These are phyloP conservation scores for Trametes punicea DNA, from an alignment of 768 basidiomycete species.

Conservation along the genomic window DNA sequence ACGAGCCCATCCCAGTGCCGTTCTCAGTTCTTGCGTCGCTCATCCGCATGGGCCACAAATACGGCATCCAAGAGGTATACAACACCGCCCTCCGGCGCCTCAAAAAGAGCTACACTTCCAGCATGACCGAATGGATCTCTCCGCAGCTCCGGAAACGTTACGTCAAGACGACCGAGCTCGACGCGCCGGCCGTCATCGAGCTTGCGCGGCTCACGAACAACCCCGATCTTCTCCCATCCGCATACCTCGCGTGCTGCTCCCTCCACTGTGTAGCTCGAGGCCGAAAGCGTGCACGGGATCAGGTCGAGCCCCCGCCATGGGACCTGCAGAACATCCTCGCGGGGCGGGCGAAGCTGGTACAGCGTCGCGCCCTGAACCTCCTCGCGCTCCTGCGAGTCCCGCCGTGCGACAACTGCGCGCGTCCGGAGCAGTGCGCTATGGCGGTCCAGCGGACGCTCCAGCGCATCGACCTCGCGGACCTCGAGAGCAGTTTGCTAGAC, in stretches of 20 bases:
- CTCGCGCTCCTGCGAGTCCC: not conserved
- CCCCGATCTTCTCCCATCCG: not conserved
- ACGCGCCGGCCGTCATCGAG: not conserved
- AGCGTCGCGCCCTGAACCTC: not conserved
- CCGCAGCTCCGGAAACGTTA: not conserved
- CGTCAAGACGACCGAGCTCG: not conserved
- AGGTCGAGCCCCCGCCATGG: not conserved
- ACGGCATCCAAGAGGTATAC: not conserved
- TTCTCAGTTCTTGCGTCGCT: not conserved
- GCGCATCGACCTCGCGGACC: not conserved
- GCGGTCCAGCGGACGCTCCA: not conserved
- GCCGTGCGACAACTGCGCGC: not conserved
- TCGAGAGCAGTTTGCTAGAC: not conserved
- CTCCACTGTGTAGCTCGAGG: not conserved
- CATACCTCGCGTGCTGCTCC: not conserved
- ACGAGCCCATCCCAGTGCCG: not conserved
- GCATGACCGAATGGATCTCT: not conserved
- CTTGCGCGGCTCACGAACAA: slow-evolving; percentile 1
- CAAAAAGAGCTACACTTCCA: slow-evolving; percentile 1
- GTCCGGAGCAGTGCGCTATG: not conserved
- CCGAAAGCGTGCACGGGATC: not conserved
- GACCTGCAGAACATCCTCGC: not conserved
- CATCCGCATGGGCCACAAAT: slow-evolving; percentile 10
- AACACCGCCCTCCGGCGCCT: not conserved
- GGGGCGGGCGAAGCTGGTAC: not conserved